Evolutionary conservation across 768 basidiomycete genomes (phyloP).

Genomic region (Lactifluus echinatus): DNA sequence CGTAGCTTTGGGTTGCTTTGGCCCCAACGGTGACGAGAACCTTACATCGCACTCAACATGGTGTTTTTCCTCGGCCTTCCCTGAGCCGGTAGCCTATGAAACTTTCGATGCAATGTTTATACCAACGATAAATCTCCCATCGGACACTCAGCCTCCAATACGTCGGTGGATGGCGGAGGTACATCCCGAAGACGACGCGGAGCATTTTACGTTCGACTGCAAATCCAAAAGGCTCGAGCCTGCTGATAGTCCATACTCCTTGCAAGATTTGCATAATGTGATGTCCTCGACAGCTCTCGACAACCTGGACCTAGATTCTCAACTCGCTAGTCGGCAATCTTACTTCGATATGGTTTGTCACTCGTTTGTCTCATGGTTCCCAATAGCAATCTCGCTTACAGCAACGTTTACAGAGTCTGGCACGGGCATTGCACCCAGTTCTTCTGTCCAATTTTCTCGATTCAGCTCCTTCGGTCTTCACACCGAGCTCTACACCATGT

Average conservation of each 20-base stretch:
- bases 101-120: slow-evolving; percentile 44
- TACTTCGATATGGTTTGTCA: slow-evolving; percentile 1
- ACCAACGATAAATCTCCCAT: slow-evolving; percentile 17
- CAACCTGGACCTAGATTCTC: slow-evolving; percentile 7
- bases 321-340: slow-evolving; percentile 18
- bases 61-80: slow-evolving; percentile 59
- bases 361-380: background rate
- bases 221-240: slow-evolving; percentile 14
- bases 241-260: slow-evolving; percentile 15
- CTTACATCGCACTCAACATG: slow-evolving; percentile 39
- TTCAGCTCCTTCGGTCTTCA: slow-evolving; percentile 74
- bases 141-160: background rate
- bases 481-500: slow-evolving; percentile 48
- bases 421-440: slow-evolving; percentile 66
- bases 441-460: slow-evolving; percentile 83
- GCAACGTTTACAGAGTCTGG: slow-evolving; percentile 45
- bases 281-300: background rate
- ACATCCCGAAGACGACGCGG: slow-evolving; percentile 30
- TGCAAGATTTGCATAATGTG: slow-evolving; percentile 22
- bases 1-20: slow-evolving; percentile 30
- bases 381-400: background rate
- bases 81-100: slow-evolving; percentile 39
- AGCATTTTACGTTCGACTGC: slow-evolving; percentile 23
- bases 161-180: slow-evolving; percentile 31
- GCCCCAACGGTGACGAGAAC: slow-evolving; percentile 3